Conservation (phyloP, 2,329 filamentous ascomycete genomes). For the Neurospora crassa region DNA sequence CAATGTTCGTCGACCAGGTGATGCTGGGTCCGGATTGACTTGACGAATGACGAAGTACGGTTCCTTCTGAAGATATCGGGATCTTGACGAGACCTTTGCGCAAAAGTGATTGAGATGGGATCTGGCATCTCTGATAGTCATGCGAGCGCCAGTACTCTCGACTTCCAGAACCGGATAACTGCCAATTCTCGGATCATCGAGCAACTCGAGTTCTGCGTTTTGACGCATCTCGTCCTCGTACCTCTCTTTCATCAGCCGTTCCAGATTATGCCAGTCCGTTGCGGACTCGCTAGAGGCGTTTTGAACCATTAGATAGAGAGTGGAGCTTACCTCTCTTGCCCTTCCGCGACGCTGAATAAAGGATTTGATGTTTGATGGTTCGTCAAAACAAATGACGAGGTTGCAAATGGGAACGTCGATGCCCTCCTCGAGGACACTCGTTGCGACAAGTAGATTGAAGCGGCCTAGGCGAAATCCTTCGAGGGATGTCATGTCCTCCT, state of each 20-base stretch:
- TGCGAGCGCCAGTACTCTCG: conserved; percentile 41
- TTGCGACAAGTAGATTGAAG: conserved; percentile 51
- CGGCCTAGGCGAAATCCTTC: conserved; percentile 43
- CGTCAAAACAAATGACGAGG: conserved; percentile 48
- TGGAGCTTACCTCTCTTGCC: conserved; percentile 40
- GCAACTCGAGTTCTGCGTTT: conserved; percentile 31
- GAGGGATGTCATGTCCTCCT: conserved; percentile 27
- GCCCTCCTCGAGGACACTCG: conserved; percentile 57
- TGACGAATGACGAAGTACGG: conserved; percentile 57
- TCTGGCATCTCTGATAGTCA: conserved; percentile 66
- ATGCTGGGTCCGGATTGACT: conserved; percentile 19
- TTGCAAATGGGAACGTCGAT: conserved; percentile 59
- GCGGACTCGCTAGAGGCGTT: conserved; percentile 21
- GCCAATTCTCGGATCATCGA: conserved; percentile 35
- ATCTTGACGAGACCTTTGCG: conserved; percentile 42
- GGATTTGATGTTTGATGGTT: conserved; percentile 39
- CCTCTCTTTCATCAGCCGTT: conserved; percentile 59
- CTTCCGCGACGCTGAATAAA: conserved; percentile 50
- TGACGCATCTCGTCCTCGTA: conserved; percentile 57
- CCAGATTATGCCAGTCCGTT: conserved; percentile 54
- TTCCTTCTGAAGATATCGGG: conserved; percentile 48
- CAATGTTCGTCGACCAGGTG: conserved; percentile 12
- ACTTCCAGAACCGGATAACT: conserved; percentile 28
- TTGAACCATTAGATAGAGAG: conserved; percentile 36
- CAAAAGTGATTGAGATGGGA: conserved; percentile 81